phyloP scores from a whole-genome alignment of 805 yeast genomes.

The Kodamaea laetipori region DNA sequence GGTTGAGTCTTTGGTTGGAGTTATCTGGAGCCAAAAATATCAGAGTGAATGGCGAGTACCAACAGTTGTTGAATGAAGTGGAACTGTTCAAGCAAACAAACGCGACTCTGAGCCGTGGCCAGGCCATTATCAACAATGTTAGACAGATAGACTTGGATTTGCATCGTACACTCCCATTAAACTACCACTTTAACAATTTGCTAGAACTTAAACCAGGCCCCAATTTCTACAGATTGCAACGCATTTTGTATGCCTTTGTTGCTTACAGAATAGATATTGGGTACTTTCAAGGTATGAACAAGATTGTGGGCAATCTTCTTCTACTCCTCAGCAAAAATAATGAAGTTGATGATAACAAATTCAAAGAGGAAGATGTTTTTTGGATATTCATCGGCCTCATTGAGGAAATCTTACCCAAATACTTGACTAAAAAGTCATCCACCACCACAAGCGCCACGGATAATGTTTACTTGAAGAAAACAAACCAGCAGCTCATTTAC shows the following conservation, averaged over 20 bases:
- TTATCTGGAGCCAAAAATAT: conserved; percentile 51
- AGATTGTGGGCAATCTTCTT: conserved; percentile 54
- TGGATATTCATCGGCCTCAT: conserved; percentile 53
- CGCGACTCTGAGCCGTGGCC: not conserved
- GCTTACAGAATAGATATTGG: conserved; percentile 51
- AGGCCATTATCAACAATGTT: conserved; percentile 28
- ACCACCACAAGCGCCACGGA: conserved; percentile 2
- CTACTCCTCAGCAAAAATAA: conserved; percentile 21
- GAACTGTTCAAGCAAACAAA: conserved; percentile 5
- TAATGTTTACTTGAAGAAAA: conserved; percentile 10
- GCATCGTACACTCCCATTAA: conserved; percentile 56
- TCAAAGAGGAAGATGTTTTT: conserved; percentile 50
- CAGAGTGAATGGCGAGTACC: conserved; percentile 51
- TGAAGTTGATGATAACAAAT: conserved; percentile 12
- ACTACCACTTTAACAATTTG: conserved; percentile 47
- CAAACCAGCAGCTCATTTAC: conserved; percentile 11
- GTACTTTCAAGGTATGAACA: conserved; percentile 64
- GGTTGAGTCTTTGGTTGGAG: conserved; percentile 55
- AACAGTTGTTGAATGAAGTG: conserved; percentile 26
- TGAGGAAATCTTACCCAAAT: conserved; percentile 51
- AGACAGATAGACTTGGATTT: conserved; percentile 55
- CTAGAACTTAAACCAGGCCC: conserved; percentile 51
- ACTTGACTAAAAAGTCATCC: conserved; percentile 16
- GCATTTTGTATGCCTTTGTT: conserved; percentile 52
- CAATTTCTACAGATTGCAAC: conserved; percentile 48